A percentile compares a stretch with the other conserved stretches of the same genome.
Evolutionary conservation across 192 early-diverging fungal genomes (phyloP).

Genomic region (Pilobolus umbonatus): DNA sequence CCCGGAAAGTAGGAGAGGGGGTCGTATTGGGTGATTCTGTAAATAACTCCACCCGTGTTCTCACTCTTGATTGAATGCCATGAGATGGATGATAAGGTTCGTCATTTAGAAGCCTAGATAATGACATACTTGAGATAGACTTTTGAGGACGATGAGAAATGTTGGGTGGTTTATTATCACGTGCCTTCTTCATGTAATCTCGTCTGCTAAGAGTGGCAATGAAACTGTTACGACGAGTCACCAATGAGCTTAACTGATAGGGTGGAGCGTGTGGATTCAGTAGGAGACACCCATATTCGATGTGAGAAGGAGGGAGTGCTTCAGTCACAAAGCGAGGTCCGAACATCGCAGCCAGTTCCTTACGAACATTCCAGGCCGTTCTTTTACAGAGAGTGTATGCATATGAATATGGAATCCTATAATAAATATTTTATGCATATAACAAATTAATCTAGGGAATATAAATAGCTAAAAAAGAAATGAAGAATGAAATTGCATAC

Average conservation of each 20-base stretch:
- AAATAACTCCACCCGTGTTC: too few relatives aligned
- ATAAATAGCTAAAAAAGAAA: not conserved
- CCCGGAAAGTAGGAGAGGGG: conserved; percentile 19
- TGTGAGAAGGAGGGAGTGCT: conserved; percentile 27
- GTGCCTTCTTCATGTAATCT: not conserved
- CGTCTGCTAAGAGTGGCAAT: not conserved
- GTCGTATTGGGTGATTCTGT: conserved; percentile 9
- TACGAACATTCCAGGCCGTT: conserved; percentile 35
- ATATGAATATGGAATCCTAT: conserved; percentile 36
- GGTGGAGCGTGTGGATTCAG: conserved; percentile 19
- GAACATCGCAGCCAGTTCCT: conserved; percentile 39
- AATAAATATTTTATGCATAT: not conserved
- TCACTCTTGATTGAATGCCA: not conserved
- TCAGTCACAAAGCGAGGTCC: conserved; percentile 32
- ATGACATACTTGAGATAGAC: conserved; percentile 17
- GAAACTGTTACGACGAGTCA: not conserved
- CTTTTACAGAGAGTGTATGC: conserved; percentile 37
- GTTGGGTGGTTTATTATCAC: not conserved
- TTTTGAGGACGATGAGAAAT: too few relatives aligned
- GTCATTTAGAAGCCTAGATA: conserved; percentile 19
- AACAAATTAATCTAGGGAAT: not conserved
- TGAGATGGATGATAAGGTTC: not conserved
- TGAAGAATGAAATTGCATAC: conserved; percentile 6
- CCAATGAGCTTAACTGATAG: too few relatives aligned
- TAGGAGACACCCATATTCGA: conserved; percentile 29